A percentile compares a stretch with the other conserved stretches of the same genome.
These are phyloP conservation scores for Penicillium simplicissimum DNA, from an alignment of 495 filamentous ascomycete genomes.

Conservation along the genomic window DNA sequence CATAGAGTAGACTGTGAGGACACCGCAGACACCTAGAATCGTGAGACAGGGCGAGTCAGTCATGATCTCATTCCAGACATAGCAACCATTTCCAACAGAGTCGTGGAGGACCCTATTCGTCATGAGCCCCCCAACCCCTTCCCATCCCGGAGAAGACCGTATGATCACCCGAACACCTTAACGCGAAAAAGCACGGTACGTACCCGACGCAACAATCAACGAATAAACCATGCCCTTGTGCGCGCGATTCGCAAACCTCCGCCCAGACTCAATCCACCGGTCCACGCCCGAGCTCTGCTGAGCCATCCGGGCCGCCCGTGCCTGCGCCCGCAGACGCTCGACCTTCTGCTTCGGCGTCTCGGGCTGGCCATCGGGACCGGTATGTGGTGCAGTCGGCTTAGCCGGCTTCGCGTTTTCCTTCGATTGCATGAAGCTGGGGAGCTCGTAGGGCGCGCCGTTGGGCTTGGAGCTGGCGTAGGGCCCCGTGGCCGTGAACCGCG, in stretches of 20 bases:
- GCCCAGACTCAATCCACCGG: conserved; percentile 62
- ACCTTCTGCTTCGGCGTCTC: conserved; percentile 94
- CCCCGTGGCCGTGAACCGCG: conserved; percentile 89
- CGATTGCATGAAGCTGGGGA: conserved; percentile 36
- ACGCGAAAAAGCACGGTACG: conserved; percentile 19
- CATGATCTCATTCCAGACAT: background rate
- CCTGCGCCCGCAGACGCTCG: conserved; percentile 77
- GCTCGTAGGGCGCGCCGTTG: conserved; percentile 39
- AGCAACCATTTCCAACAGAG: background rate
- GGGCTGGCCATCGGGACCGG: conserved; percentile 35
- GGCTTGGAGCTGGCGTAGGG: conserved; percentile 81
- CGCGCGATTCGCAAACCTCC: conserved; percentile 77
- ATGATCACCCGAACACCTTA: background rate
- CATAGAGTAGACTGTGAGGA: conserved; percentile 76
- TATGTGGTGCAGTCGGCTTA: conserved; percentile 22
- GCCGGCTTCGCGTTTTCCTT: conserved; percentile 24
- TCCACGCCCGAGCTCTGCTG: conserved; percentile 66
- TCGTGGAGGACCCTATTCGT: background rate
- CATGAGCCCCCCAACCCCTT: background rate
- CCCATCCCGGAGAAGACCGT: background rate
- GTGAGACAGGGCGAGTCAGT: background rate
- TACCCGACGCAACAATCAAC: conserved; percentile 81
- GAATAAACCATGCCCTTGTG: conserved; percentile 75
- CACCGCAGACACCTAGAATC: conserved; percentile 63
- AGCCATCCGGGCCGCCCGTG: conserved; percentile 65